Percentiles rank a stretch among this genome's conserved stretches.
These are phyloP conservation scores for Pseudogymnoascus sp. DNA, from an alignment of 2,329 filamentous ascomycete species.

Conservation along the genomic window DNA sequence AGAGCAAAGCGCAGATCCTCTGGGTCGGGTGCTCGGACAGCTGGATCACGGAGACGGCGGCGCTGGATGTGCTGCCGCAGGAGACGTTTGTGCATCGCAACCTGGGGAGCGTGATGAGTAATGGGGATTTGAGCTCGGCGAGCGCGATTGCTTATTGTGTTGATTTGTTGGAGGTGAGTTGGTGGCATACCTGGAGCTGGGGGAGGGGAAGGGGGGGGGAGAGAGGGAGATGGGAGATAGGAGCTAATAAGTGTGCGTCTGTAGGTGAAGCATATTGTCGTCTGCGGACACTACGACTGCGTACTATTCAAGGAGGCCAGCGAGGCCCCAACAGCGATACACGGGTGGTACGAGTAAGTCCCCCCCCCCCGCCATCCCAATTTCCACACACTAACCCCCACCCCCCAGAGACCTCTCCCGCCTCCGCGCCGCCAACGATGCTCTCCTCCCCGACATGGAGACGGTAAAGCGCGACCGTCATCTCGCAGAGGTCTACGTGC, in stretches of 20 bases:
- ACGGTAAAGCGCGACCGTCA: constrained; percentile 38
- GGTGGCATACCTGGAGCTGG: too few species aligned
- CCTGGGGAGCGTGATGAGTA: constrained; percentile 56
- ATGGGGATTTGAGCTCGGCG: constrained; percentile 49
- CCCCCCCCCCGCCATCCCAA: constrained; percentile 12
- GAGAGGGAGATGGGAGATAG: neutral
- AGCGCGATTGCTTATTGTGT: constrained; percentile 58
- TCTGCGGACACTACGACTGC: constrained; percentile 47
- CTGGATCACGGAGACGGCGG: constrained; percentile 55
- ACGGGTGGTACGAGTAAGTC: constrained; percentile 45
- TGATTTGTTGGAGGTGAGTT: constrained; percentile 45
- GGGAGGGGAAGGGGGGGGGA: neutral
- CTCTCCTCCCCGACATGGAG: constrained; percentile 5
- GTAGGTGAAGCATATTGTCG: constrained; percentile 44
- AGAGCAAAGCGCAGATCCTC: constrained; percentile 40
- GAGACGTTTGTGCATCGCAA: constrained; percentile 65
- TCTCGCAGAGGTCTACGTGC: constrained; percentile 55
- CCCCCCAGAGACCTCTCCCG: constrained; percentile 17
- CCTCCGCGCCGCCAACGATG: constrained; percentile 17
- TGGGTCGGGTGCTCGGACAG: constrained; percentile 64
- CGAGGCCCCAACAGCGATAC: constrained; percentile 32
- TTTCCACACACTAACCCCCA: neutral
- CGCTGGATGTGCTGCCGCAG: constrained; percentile 51
- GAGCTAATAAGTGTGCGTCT: neutral
- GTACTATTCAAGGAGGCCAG: constrained; percentile 40